Evolutionary conservation across 1,284 basidiomycete species (phyloP).

Genomic region (Cystobasidium sp.): DNA sequence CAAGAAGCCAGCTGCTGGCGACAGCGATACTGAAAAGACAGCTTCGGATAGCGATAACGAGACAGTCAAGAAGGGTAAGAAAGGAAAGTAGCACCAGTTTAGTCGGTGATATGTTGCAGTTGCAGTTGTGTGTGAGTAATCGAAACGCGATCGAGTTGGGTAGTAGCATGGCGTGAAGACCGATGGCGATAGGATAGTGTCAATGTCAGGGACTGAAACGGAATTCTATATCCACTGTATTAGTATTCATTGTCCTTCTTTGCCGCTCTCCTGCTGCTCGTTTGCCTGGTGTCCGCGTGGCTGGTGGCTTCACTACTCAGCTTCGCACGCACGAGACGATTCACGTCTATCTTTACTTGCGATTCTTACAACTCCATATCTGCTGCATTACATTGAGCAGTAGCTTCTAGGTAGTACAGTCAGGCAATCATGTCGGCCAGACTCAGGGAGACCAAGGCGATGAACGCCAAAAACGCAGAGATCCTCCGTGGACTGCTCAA

Average conservation of each 20-base stretch:
- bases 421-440: conserved; percentile 46
- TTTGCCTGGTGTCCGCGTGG: no score
- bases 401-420: no score
- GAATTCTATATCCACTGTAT: no score
- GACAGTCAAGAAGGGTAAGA: not conserved
- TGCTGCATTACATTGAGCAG: no score
- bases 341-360: no score
- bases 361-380: not conserved
- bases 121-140: not conserved
- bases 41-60: conserved; percentile 5
- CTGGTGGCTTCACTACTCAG: no score
- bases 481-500: conserved; percentile 83
- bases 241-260: no score
- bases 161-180: no score
- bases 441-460: conserved; percentile 48
- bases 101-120: not conserved
- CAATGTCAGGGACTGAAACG: no score
- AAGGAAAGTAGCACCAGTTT: not conserved
- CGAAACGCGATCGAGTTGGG: conserved; percentile 1
- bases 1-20: not conserved
- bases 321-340: no score
- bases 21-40: conserved; percentile 12
- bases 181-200: no score
- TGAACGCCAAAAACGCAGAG: conserved; percentile 59
- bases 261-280: no score